Base-by-base conservation (phyloP, 495 filamentous ascomycete species). In the Hyaloscypha bicolor region DNA sequence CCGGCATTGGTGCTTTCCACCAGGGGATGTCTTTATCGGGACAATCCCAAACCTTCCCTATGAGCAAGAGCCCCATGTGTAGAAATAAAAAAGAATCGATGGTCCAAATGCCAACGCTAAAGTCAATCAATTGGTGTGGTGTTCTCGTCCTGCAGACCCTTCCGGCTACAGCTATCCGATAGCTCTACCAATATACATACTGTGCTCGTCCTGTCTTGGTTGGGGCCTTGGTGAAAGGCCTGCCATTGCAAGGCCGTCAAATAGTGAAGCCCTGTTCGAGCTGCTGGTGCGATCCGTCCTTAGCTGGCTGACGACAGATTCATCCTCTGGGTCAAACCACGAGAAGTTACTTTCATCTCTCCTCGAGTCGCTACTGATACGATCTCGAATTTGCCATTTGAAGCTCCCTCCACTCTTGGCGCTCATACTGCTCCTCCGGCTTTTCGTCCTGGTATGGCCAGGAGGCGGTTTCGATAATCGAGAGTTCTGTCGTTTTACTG, bases 161-260 rank as follows among this genome's bases (percentile, higher is more conserved):
- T 60, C 56, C 31, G 6, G 56, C 56, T 29, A 64, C 33, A 25
- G 39, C 67, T 73, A 73, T 68, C 64, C 64, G 70, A 73, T 73
- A 45, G 71, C 71, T 68, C 71, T 65, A 5, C 71, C 71, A 59
- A 73, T 70, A 22, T 72, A 64, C n/a, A 69, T 56, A 3, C 66
- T 42, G 33, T 25, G 32, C 16, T 32, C 62, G 51, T 37, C 63
- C 21, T 35, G 52, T 29, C 64, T 63, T 25, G 56, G 30, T 39
- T 55, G 63, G 0, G 71, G 71, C 52, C 68, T 39, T 6, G 71
- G 71, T 9, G 68, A 71, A 21, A 73, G 66, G 14, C 71, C 71
- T 14, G 68, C 71, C 4, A 60, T 39, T 19, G 37, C 4, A 48
- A 39, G 32, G 5, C 45, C 65, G 22, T 71, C 68, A 21, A 63